phyloP scores from a whole-genome alignment of 2,329 filamentous ascomycete species.

The Diaporthe helianthi region DNA sequence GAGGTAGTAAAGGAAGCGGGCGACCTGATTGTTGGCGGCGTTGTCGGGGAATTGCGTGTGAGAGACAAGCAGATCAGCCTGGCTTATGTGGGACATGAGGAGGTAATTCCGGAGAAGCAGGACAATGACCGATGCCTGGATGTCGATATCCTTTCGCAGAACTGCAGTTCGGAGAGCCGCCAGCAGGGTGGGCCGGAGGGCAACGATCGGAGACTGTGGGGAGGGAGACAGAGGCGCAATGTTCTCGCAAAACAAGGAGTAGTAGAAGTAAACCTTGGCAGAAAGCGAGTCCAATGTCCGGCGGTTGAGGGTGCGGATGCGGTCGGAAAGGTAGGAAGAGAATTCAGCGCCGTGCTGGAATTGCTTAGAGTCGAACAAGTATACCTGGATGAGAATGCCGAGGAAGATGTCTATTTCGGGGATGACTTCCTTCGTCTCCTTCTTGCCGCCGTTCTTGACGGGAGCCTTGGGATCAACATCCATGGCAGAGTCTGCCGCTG shows the following conservation, averaged over 20 bases:
- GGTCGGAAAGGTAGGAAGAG: slow-evolving; percentile 82
- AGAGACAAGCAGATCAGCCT: slow-evolving; percentile 93
- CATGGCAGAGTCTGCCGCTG: slow-evolving; percentile 74
- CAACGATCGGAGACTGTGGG: slow-evolving; percentile 83
- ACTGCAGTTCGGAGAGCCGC: slow-evolving; percentile 93
- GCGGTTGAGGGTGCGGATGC: slow-evolving; percentile 88
- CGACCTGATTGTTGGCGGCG: slow-evolving; percentile 97
- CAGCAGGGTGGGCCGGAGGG: slow-evolving; percentile 84
- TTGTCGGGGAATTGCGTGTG: slow-evolving; percentile 95
- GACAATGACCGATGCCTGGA: slow-evolving; percentile 95
- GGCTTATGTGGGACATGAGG: slow-evolving; percentile 92
- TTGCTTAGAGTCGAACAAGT: slow-evolving; percentile 85
- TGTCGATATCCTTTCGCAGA: slow-evolving; percentile 93
- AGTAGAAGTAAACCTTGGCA: slow-evolving; percentile 98
- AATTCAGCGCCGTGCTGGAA: slow-evolving; percentile 83
- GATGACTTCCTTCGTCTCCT: slow-evolving; percentile 73
- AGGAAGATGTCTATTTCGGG: slow-evolving; percentile 91
- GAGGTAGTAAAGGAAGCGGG: slow-evolving; percentile 95
- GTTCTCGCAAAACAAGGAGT: slow-evolving; percentile 93
- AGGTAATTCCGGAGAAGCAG: slow-evolving; percentile 95
- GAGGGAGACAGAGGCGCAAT: slow-evolving; percentile 87
- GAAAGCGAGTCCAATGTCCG: slow-evolving; percentile 92
- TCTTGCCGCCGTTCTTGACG: slow-evolving; percentile 64
- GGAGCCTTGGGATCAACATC: slow-evolving; percentile 65
- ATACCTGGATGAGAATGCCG: slow-evolving; percentile 84